phyloP scores from a whole-genome alignment of 305 asterid species.

The Fraxinus ornus region DNA sequence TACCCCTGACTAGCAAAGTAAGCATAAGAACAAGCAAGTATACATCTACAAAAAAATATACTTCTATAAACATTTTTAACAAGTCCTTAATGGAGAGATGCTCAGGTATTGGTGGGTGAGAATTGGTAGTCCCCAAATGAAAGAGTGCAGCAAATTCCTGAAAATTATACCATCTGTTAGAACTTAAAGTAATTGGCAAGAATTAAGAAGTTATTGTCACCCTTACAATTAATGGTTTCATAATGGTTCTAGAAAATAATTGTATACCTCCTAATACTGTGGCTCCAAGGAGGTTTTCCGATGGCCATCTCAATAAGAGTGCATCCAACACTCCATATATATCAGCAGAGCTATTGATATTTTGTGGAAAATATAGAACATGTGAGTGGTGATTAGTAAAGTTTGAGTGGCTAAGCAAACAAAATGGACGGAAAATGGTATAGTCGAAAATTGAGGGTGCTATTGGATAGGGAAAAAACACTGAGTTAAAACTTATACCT shows the following conservation, averaged over 20 bases:
- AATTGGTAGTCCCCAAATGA: slow-evolving; percentile 77
- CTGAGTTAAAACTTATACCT: slow-evolving; percentile 40
- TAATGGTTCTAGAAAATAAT: slow-evolving; percentile 9
- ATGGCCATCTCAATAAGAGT: slow-evolving; percentile 90
- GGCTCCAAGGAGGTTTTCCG: slow-evolving; percentile 93
- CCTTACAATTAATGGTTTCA: slow-evolving; percentile 14
- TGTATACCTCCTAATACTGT: slow-evolving; percentile 78
- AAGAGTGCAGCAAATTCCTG: slow-evolving; percentile 82
- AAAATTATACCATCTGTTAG: slow-evolving; percentile 22
- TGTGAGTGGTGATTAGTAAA: background rate
- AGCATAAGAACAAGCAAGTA: slow-evolving; percentile 13
- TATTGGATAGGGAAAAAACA: background rate
- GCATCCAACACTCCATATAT: slow-evolving; percentile 95
- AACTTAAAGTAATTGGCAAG: background rate
- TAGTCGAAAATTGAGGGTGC: background rate
- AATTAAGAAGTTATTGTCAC: slow-evolving; percentile 7
- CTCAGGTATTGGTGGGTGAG: slow-evolving; percentile 89
- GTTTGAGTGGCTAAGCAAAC: too few relatives aligned
- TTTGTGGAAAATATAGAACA: slow-evolving; percentile 16
- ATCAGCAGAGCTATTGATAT: slow-evolving; percentile 73
- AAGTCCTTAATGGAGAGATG: slow-evolving; percentile 77
- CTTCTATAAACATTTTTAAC: slow-evolving; percentile 85
- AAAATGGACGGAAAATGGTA: background rate
- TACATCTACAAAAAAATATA: slow-evolving; percentile 22
- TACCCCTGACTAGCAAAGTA: background rate